Base-by-base conservation (phyloP, 345 rosid species). In the Rhodamnia rubescens region DNA sequence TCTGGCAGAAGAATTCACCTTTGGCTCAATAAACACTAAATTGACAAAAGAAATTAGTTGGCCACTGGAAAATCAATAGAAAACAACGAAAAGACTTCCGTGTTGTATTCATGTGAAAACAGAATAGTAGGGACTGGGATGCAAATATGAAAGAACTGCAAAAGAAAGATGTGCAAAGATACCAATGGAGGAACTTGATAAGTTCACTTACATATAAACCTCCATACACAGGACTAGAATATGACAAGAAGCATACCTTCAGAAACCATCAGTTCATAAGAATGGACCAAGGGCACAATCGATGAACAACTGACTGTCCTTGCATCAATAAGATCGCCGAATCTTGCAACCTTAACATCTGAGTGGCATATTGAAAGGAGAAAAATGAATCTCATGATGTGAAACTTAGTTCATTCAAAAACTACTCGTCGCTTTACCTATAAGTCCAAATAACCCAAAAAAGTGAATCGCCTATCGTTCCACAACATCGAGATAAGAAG, bases 321-420 rank as follows among this genome's bases (percentile, higher is more conserved):
- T 53, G 92, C 93, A 87, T 89, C 87, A 69, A 91, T 53, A 82
- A 88, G 85, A 53, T 85, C 87, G 52, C 90, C 89, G 83, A 90
- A 90, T 86, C 83, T 90, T 18, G 86, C 74, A 53, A 93, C 87
- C 88, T 93, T 93, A 83, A 92, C 88, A 88, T 93, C 94, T 92
- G 87, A 85, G 85, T 7, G 10, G 21, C 74, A 9, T 9, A 11
- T 14, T 49, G 27, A 13, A 20, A 74, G 40, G 20, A 85, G 59
- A 52, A 49, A 56, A 5, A 20, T 40, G 18, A 21, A 13, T 40
- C 22, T 7, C 36, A 42, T 11, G 49, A 51, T 24, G 18, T 1
- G 44, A 64, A 44, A 84, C 52, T 61, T n/a, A 5, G 36, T 44
- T 61, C 16, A 32, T 61, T 47, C 20, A 11, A 83, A 24, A 47